phyloP scores from a whole-genome alignment of 192 early-diverging fungal species.

The Coemansia sp. region DNA sequence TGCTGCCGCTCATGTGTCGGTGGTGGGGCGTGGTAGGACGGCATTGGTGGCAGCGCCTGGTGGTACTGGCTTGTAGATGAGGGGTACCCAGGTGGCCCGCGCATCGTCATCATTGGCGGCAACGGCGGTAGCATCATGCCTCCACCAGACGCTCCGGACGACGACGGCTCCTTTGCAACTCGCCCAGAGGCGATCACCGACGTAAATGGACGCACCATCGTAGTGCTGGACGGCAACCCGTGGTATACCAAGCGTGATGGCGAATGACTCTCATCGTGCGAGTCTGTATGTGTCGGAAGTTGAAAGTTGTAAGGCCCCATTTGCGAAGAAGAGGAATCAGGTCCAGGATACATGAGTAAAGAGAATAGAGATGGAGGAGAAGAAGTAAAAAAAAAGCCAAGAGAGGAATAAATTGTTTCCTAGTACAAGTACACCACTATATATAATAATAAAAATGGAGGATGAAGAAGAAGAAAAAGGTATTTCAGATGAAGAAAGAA shows the following conservation, averaged over 20 bases:
- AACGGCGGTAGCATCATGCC: background rate
- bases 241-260: background rate
- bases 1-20: background rate
- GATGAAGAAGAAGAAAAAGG: background rate
- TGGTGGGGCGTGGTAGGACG: background rate
- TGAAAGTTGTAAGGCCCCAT: conserved; percentile 10
- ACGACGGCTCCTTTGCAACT: background rate
- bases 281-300: background rate
- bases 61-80: background rate
- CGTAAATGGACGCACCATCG: background rate
- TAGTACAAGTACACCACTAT: conserved; percentile 9
- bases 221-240: background rate
- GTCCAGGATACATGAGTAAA: conserved; percentile 6
- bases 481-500: conserved; percentile 19
- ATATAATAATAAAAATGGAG: conserved; percentile 5
- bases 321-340: background rate
- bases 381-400: background rate
- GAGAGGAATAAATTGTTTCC: background rate
- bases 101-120: background rate
- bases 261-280: background rate
- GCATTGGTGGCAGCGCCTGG: conserved; percentile 1
- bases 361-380: background rate
- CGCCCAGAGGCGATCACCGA: background rate
- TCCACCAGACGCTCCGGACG: background rate
- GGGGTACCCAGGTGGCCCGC: background rate